Evolutionary conservation across 495 filamentous ascomycete species (phyloP), one percentile per base, ranked within the genome.

Genomic region (Letharia lupina): DNA sequence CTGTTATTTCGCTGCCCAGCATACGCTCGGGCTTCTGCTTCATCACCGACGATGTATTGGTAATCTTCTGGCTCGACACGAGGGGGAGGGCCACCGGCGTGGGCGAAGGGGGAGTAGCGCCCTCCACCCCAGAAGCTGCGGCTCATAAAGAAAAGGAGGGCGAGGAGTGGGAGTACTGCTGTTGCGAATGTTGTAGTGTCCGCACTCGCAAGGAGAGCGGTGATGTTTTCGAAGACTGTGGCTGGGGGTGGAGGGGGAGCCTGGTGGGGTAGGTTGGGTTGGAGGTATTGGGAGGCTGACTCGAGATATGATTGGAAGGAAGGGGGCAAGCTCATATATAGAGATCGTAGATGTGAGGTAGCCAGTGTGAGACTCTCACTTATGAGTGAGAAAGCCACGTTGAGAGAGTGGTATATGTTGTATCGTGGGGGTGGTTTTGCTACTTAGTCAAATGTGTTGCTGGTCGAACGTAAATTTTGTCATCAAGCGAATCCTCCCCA

Each of bases 21-120:
- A 57, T 57, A 57, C 2, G 67, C 41, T 65, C 28, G 45, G 68
- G 70, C 35, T 61, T 83, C 79, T 59, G 87, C 77, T 23, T 67
- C 68, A 8, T 65, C 61, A 65, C 91, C 88, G 62, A 87, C 86
- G 12, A 94, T 89, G 77, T 96, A 96, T 70, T 83, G 85, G 75
- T 87, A 96, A 72, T 93, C 89, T 15, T 82, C 83, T 61, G 93
- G 90, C 73, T 82, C 87, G 68, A 94, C 86, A 67, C 86, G 77
- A 12, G 87, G 85, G 28, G 75, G 66, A 48, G 18, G 45, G 28
- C 54, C 57, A 45, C 63, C 39, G 65, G 61, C 56, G 4, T 75
- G 69, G 71, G 75, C 75, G 76, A 81, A 84, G 42, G 84, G 81
- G 60, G 84, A 83, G 62, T 85, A 74, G 65, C 77, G 79, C 65